A percentile compares a stretch with the other conserved stretches of the same genome.
Conservation (phyloP, 108 stramenopile genomes). For the Nitzschia palea region DNA sequence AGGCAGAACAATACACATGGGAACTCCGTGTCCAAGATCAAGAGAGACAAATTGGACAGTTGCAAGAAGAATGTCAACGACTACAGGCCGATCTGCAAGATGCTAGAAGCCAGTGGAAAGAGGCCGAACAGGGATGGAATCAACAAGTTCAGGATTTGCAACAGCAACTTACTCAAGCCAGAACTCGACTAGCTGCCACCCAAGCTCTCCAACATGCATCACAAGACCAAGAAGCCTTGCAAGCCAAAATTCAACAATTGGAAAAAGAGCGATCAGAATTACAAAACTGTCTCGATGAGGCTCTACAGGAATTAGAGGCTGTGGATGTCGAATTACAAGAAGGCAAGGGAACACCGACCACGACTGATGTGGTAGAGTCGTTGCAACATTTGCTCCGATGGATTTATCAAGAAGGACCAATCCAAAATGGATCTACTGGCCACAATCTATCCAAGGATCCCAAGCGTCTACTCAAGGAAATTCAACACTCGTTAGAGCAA, state of each 20-base stretch:
- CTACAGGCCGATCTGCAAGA: conserved; percentile 41
- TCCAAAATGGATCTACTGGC: background rate
- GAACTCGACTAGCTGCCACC: conserved; percentile 7
- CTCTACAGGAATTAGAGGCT: conserved; percentile 58
- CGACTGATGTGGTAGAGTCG: conserved; percentile 23
- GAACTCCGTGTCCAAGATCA: conserved; percentile 64
- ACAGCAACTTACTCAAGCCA: conserved; percentile 28
- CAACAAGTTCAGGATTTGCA: conserved; percentile 35
- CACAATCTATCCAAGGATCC: conserved; percentile 3
- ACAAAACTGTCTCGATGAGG: conserved; percentile 59
- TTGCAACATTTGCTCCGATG: conserved; percentile 48
- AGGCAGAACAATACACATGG: conserved; percentile 73
- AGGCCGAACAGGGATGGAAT: conserved; percentile 52
- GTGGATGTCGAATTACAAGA: conserved; percentile 50
- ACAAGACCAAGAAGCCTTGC: conserved; percentile 2
- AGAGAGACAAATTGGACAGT: conserved; percentile 38
- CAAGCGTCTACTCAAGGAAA: conserved; percentile 18
- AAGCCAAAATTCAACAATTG: conserved; percentile 34
- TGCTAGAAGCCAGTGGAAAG: conserved; percentile 45
- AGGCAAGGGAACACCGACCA: background rate
- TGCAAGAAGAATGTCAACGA: conserved; percentile 36
- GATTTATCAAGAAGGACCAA: conserved; percentile 35
- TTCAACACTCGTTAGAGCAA: conserved; percentile 33
- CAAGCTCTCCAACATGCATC: background rate
- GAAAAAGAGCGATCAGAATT: conserved; percentile 58